Conservation (phyloP, 768 basidiomycete species). For the Dioszegia aurantiaca region DNA sequence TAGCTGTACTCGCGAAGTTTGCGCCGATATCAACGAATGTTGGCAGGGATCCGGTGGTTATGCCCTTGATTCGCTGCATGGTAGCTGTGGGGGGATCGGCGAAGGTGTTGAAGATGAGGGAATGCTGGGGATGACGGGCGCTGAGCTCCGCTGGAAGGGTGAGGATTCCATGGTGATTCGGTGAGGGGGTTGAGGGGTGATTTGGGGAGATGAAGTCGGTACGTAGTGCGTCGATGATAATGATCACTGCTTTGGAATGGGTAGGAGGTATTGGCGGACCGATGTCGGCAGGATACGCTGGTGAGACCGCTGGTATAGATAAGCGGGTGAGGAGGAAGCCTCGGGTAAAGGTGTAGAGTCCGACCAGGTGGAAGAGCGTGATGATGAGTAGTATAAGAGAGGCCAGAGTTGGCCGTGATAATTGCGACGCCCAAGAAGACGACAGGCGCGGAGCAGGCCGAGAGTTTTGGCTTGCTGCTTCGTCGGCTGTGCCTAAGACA, state of each 20-base stretch:
- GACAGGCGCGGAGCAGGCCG: neutral
- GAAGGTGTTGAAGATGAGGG: constrained; percentile 82
- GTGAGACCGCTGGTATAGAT: constrained; percentile 62
- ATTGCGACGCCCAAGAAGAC: constrained; percentile 1
- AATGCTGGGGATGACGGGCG: constrained; percentile 62
- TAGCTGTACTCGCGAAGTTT: constrained; percentile 83
- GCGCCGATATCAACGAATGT: constrained; percentile 93
- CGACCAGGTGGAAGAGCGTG: constrained; percentile 66
- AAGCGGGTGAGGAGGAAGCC: constrained; percentile 85
- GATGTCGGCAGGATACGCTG: constrained; percentile 44
- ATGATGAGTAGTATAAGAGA: constrained; percentile 53
- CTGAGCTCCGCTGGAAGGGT: constrained; percentile 75
- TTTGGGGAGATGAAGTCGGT: constrained; percentile 83
- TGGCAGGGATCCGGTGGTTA: constrained; percentile 91
- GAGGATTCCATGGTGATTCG: constrained; percentile 76
- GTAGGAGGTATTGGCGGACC: constrained; percentile 59
- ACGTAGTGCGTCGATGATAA: constrained; percentile 88
- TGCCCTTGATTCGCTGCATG: constrained; percentile 86
- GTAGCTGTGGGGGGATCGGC: constrained; percentile 95
- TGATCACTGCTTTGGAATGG: constrained; percentile 73
- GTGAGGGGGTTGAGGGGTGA: constrained; percentile 39
- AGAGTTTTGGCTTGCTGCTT: neutral
- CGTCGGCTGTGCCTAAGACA: too few relatives aligned
- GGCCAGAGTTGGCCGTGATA: constrained; percentile 44
- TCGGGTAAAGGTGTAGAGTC: constrained; percentile 82